Evolutionary conservation across 1,284 basidiomycete genomes (phyloP).

Genomic region (Rhodotorula sp.): DNA sequence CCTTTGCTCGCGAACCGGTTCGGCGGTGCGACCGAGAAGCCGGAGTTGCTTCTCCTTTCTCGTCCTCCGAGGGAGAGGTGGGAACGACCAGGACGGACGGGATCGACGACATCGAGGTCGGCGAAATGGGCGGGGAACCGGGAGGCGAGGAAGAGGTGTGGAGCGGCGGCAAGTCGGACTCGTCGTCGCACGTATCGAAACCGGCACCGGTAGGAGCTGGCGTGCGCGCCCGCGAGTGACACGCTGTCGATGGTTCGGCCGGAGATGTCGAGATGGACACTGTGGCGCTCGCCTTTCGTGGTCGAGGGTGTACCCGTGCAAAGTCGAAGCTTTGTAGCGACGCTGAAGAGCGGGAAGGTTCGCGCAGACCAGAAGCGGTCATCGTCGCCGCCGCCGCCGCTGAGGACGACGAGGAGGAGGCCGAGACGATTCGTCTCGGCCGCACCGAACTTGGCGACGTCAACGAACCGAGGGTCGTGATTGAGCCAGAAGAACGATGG

Average conservation of each 20-base stretch:
- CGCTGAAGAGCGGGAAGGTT: background rate
- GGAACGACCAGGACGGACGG: conserved; percentile 12
- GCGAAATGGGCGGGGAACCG: background rate
- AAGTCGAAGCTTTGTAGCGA: conserved; percentile 3
- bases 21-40: background rate
- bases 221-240: background rate
- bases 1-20: conserved; percentile 14
- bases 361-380: background rate
- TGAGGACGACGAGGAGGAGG: background rate
- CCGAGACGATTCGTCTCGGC: background rate
- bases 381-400: background rate
- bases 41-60: background rate
- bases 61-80: background rate
- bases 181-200: background rate
- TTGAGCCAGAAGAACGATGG: conserved; percentile 7
- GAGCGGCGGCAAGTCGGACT: conserved; percentile 1
- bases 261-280: conserved; percentile 30
- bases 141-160: background rate
- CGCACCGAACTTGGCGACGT: background rate
- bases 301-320: conserved; percentile 1
- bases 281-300: conserved; percentile 38
- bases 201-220: background rate
- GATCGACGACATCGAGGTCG: background rate
- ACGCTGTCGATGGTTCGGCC: background rate
- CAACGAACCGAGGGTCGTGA: conserved; percentile 12